Evolutionary conservation across 1,139 yeast genomes (phyloP), one percentile per base, ranked within the genome.

Genomic region (Scheffersomyces stambukii): DNA sequence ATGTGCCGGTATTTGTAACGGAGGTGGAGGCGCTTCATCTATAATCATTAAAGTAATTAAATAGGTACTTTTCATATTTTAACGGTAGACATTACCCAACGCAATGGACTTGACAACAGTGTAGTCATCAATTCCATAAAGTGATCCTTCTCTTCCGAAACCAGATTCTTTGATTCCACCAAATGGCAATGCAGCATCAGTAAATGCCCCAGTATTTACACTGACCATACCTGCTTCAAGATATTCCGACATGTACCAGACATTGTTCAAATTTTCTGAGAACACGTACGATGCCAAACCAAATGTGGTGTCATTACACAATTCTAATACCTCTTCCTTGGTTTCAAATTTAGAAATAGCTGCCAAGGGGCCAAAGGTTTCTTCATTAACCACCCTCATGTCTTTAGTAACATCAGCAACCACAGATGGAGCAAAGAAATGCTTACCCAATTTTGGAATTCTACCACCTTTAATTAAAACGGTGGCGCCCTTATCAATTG

Each of bases 11-110:
- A 81, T 91, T 55, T 89, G 97, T 73, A 91, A 91, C 61, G 97
- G 98, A 69, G 97, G 97, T 52, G 98, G 98, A 57, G 97, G 97
- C 57, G 97, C 96, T 34, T 81, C 95, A 21, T 42, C 60, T 9
- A 43, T 54, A 40, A 51, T 54, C 20, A 51, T 54, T 38, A 57
- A 54, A 40, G 53, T 41, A 40, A 25, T 57, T 24, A 16, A 16
- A 16, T 16, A 6, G 8, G 5, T 12, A 21, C 7, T 10, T 21
- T 15, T 13, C 27, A 26, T 16, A 9, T 18, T 18, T 16, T 46
- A 53, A 32, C 42, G 47, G 38, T 57, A 56, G 4, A 55, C 55
- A 41, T 58, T 59, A 12, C 70, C 71, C 24, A 65, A 50, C 9
- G 60, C 57, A 21, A 66, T 52, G 19, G 68, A 53, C 42, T 65